Base-by-base conservation (phyloP, 805 yeast species). In the Candida maesae region DNA sequence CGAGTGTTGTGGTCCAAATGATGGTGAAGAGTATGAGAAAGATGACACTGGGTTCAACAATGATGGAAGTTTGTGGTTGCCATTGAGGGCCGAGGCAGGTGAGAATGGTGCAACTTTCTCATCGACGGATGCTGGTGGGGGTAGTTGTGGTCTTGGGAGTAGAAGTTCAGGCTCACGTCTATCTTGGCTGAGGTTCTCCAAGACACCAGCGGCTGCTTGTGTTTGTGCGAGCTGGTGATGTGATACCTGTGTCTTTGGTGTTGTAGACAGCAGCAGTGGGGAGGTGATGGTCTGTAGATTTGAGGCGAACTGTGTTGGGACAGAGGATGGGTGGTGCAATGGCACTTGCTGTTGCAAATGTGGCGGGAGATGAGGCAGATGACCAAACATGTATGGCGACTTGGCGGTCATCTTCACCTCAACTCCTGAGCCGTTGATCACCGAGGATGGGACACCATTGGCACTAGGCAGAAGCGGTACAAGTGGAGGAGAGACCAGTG, bases 221-320 rank as follows among this genome's bases (percentile, higher is more conserved):
- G 56, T 56, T 35, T 57, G 58, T 5, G 57, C 43, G 9, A 46
- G 53, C 49, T 36, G 66, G 39, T 39, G 69, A 40, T 34, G 75
- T 52, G 18, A 77, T 50, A 48, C 58, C 17, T 50, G 58, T 7
- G 51, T 51, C 38, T 56, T 54, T 14, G 58, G 59, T 5, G 58
- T 58, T 13, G 80, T 75, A 7, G 81, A 73, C 33, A 81, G 65
- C 44, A 81, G 60, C 38, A 81, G 63, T 1, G 87, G 87, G 13
- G 84, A 78, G 0, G 86, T 80, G 42, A 81, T 79, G 26, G 79
- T 60, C 45, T 76, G 74, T 38, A 81, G 60, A 32, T 80, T 80
- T 0, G 83, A 78, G 23, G 83, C 84, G 67, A 78, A 81, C 52
- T 79, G 84, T 2, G 84, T 74, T 13, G 87, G 87, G 2, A 84